These are phyloP conservation scores for Mimosa bimucronata DNA, from an alignment of 306 rosid genomes.

Conservation along the genomic window DNA sequence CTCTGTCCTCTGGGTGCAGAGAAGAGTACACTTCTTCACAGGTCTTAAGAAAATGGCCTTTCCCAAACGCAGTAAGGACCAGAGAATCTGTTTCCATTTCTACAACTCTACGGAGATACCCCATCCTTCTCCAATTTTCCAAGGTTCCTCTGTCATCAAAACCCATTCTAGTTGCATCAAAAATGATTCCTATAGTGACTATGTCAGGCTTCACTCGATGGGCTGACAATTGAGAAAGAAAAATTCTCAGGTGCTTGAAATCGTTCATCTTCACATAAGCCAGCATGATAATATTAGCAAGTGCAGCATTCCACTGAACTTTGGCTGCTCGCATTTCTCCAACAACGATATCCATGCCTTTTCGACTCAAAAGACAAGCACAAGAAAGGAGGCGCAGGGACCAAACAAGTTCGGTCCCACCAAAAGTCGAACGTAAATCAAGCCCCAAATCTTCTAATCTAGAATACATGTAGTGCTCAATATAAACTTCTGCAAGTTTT, in stretches of 20 bases:
- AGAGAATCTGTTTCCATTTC: conserved; percentile 72
- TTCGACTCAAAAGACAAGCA: conserved; percentile 69
- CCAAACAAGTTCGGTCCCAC: conserved; percentile 63
- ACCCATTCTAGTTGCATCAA: conserved; percentile 60
- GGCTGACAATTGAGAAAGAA: conserved; percentile 50
- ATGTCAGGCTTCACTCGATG: conserved; percentile 59
- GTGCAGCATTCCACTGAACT: conserved; percentile 53
- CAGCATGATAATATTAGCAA: conserved; percentile 59
- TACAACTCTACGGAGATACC: conserved; percentile 50
- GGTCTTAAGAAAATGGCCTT: conserved; percentile 63
- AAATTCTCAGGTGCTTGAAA: conserved; percentile 54
- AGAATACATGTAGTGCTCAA: conserved; percentile 64
- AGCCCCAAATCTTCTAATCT: conserved; percentile 64
- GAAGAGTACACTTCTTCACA: conserved; percentile 60
- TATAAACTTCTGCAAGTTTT: conserved; percentile 66
- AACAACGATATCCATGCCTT: conserved; percentile 61
- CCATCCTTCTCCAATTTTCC: conserved; percentile 61
- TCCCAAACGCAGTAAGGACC: conserved; percentile 75
- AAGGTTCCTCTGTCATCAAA: conserved; percentile 54
- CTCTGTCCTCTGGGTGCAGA: conserved; percentile 55
- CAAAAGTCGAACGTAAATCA: conserved; percentile 49
- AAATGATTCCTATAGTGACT: conserved; percentile 61
- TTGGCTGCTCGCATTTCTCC: conserved; percentile 55
- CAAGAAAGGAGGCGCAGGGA: conserved; percentile 68
- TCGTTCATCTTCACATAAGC: conserved; percentile 78